Base-by-base conservation (phyloP, 140 eudicot genomes). In the Erigeron philadelphicus region DNA sequence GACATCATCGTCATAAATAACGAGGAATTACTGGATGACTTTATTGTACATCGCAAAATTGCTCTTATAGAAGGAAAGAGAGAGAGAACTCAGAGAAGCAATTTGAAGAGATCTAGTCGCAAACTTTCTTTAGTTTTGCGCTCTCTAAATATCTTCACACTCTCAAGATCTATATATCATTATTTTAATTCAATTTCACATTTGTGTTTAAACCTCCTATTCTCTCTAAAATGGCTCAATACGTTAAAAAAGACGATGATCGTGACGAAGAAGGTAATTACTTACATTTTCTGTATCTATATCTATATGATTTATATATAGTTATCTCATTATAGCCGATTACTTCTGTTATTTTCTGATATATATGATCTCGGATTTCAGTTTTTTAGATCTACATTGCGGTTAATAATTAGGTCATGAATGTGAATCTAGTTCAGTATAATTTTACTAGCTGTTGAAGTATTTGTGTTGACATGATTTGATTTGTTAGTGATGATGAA, bases 231-330 rank as follows among this genome's bases (percentile, higher is more conserved):
- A 90, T 90, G 97, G 90, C 95, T 63, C 88, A 81, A 72, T 76
- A 85, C 66, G 84, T 90, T 45, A 87, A 90, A 90, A 90, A 90
- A 78, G 95, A 87, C 73, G 97, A 90, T 56, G 97, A 90, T 87
- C 97, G 90, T 63, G 95, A 90, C 25, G 97, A 90, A 35, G 97
- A 90, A 81, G 92, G 97, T 90, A 84, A 46, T 31, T 10, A 17
- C 56, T 17, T 72, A 11, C 9, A 16, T 3, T 56, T 71, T 63
- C 25, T 53, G 4, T n/a, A 41, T 50, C 47, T 6, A 12, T 59
- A 31, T 0, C 11, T 13, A 11, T 7, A 53, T n/a, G n/a, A n/a
- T n/a, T n/a, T n/a, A n/a, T n/a, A n/a, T 31, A 19, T 41, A 53
- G 0, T 61, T 19, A 17, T 25, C 12, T 63, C 54, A 55, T 56